phyloP scores from a whole-genome alignment of 306 rosid species.

The Quercus suber region DNA sequence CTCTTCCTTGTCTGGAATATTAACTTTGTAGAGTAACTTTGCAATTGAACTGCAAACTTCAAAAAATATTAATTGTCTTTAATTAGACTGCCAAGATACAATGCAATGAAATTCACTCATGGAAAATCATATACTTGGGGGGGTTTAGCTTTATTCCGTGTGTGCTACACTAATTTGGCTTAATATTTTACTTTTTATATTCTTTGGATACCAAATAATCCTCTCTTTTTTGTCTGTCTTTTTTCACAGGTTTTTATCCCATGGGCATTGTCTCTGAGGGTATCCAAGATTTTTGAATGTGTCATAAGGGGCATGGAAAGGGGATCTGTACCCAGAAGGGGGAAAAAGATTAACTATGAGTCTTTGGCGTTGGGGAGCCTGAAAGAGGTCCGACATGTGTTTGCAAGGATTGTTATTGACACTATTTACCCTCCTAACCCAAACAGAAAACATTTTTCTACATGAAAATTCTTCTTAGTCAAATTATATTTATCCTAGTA shows the following conservation, averaged over 20 bases:
- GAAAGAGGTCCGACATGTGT: constrained; percentile 33
- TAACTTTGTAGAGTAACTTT: no score
- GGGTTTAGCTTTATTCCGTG: not conserved
- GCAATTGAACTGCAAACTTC: no score
- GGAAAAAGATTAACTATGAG: constrained; percentile 24
- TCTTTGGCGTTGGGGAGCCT: constrained; percentile 29
- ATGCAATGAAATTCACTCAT: not conserved
- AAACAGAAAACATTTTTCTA: not conserved
- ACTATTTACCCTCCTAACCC: constrained; percentile 27
- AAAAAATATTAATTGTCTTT: no score
- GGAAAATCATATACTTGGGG: not conserved
- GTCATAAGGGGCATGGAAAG: constrained; percentile 15
- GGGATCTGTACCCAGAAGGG: constrained; percentile 21
- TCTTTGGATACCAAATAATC: not conserved
- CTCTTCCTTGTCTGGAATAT: no score
- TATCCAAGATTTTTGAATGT: constrained; percentile 31
- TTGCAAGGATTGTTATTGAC: constrained; percentile 35
- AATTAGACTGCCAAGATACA: no score
- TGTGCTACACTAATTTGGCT: not conserved
- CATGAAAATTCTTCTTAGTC: not conserved
- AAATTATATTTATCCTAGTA: not conserved
- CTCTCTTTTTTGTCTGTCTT: not conserved
- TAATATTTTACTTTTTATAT: not conserved
- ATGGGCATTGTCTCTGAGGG: constrained; percentile 24
- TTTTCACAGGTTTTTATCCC: constrained; percentile 38